A percentile compares a stretch with the other conserved stretches of the same genome.
Evolutionary conservation across 1,284 basidiomycete species (phyloP).

Genomic region (Rhodofomes roseus): DNA sequence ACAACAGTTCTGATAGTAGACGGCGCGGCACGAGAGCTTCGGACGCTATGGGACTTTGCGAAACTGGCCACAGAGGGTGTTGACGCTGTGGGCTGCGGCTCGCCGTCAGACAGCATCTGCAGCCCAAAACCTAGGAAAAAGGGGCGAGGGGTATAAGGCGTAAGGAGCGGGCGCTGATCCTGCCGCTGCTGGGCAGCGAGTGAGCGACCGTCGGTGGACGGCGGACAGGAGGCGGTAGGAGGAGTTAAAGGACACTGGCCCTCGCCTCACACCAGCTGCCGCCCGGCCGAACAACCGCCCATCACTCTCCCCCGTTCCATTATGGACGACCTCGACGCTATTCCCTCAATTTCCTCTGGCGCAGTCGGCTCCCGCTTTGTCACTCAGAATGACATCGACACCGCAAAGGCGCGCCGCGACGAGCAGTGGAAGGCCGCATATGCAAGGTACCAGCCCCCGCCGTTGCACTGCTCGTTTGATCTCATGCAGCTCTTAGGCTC

Average conservation of each 20-base stretch:
- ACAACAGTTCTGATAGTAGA: conserved; percentile 50
- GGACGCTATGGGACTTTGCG: conserved; percentile 38
- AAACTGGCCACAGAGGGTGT: conserved; percentile 38
- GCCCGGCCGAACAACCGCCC: neutral
- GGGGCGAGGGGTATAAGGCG: neutral
- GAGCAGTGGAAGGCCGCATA: conserved; percentile 94
- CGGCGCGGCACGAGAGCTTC: conserved; percentile 36
- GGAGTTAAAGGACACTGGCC: neutral
- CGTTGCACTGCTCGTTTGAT: conserved; percentile 1
- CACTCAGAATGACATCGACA: conserved; percentile 77
- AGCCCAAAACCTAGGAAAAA: conserved; percentile 1
- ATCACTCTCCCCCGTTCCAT: neutral
- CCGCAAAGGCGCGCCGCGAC: conserved; percentile 71
- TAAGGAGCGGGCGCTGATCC: conserved; percentile 5
- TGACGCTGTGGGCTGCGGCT: conserved; percentile 13
- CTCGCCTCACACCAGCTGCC: neutral
- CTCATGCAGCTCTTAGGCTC: conserved; percentile 42
- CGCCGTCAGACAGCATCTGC: conserved; percentile 15
- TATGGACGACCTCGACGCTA: conserved; percentile 40
- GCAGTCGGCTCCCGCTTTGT: conserved; percentile 76
- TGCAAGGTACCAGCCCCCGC: conserved; percentile 54
- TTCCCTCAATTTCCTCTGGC: conserved; percentile 64
- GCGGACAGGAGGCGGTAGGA: neutral
- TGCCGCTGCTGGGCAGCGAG: conserved; percentile 4
- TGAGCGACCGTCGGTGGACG: neutral